phyloP scores from a whole-genome alignment of 2,329 filamentous ascomycete species.

The Nigrospora oryzae region DNA sequence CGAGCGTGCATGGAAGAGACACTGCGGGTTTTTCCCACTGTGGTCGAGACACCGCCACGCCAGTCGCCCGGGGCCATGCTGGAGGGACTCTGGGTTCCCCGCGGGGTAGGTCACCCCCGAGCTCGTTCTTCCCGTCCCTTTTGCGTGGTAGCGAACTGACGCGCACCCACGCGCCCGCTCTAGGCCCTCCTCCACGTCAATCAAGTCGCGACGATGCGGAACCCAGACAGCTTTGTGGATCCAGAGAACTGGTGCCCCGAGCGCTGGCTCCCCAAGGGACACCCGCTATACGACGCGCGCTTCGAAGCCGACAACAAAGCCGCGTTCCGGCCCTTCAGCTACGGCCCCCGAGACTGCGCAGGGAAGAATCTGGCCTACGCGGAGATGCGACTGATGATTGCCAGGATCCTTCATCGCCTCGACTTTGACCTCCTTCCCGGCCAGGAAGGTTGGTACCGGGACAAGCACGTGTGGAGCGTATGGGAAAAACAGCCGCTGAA shows the following conservation, averaged over 20 bases:
- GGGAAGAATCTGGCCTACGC: conserved; percentile 10
- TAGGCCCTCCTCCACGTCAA: neutral
- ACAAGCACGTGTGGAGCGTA: neutral
- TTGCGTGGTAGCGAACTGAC: neutral
- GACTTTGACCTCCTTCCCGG: conserved; percentile 14
- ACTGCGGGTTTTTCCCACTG: conserved; percentile 25
- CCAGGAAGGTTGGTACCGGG: conserved; percentile 6
- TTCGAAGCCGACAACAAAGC: conserved; percentile 4
- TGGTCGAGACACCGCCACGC: conserved; percentile 2
- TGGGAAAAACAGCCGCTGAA: neutral
- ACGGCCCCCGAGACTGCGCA: conserved; percentile 11
- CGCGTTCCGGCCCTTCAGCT: conserved; percentile 9
- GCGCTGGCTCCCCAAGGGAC: conserved; percentile 11
- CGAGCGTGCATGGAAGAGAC: conserved; percentile 26
- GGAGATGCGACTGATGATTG: conserved; percentile 6
- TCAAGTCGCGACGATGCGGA: neutral
- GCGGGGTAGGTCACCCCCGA: neutral
- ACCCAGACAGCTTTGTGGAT: conserved; percentile 3
- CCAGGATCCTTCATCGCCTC: conserved; percentile 3
- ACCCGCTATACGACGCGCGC: conserved; percentile 1
- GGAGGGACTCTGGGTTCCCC: no score
- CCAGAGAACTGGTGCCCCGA: conserved; percentile 10
- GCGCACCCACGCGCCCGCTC: neutral
- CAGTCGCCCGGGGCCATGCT: neutral
- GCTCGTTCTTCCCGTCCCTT: neutral